Base-by-base conservation (phyloP, 2,329 filamentous ascomycete species). In the Microsporum canis region DNA sequence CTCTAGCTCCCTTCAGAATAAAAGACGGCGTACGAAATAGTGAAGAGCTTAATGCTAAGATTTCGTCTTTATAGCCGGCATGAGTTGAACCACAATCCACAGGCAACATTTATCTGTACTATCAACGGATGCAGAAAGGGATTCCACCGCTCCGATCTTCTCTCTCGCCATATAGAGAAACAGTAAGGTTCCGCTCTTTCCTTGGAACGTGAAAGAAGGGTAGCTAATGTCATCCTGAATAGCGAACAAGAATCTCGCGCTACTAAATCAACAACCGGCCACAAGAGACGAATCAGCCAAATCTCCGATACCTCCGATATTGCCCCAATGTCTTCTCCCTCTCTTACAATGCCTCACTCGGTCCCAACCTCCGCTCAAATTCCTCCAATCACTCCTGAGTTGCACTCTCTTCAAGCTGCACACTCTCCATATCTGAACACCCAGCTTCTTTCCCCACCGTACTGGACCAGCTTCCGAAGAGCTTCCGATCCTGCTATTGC, bases 81-180 rank as follows among this genome's bases (percentile, higher is more conserved):
- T 71, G 77, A 80, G 66, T 68, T 78, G 61, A 80, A 80, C 65
- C 78, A 80, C 69, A 79, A 77, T 64, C 74, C 77, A 3, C 75
- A 78, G 63, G 75, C 76, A 33, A 68, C 72, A 6, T 79, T 75
- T 63, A 72, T 70, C 23, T 80, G 78, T 66, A 69, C 71, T 27
- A 69, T 76, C 36, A 67, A 68, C 61, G 75, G 73, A 60, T 80
- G 78, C 69, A 73, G 73, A 57, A 79, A 78, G 64, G 73, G 76
- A 27, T 80, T 80, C 63, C 77, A 78, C 63, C 76, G 78, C 12
- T 68, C 74, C 33, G 78, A 80, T 68, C 68, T 80, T 51, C 70
- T 79, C 53, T 69, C 75, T 38, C 74, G 78, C 33, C 78, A 80
- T 66, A 75, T 79, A 70, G 78, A 79, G 66, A 73, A 77, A 73